These are phyloP conservation scores for Amoeboaphelidium protococcarum DNA, from an alignment of 371 early-diverging fungal species.

Conservation along the genomic window DNA sequence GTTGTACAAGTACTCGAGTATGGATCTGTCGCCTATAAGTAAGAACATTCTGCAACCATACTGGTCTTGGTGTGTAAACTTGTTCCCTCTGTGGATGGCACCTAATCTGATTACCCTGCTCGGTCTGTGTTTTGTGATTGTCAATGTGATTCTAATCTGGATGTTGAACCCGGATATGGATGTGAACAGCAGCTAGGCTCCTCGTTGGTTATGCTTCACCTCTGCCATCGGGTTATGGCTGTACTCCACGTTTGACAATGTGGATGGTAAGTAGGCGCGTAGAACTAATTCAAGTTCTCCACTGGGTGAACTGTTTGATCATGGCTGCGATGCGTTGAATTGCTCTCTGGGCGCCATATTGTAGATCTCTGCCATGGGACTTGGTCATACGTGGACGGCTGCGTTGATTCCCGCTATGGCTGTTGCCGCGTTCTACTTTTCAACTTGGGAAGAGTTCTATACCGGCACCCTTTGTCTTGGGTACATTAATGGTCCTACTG, in stretches of 20 bases:
- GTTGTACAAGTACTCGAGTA: slow-evolving; percentile 47
- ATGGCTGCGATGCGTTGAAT: slow-evolving; percentile 6
- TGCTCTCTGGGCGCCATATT: not conserved
- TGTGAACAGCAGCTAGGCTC: slow-evolving; percentile 37
- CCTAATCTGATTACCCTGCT: slow-evolving; percentile 90
- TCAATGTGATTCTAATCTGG: slow-evolving; percentile 34
- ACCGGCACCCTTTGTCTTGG: slow-evolving; percentile 74
- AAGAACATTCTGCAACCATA: slow-evolving; percentile 56
- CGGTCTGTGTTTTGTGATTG: slow-evolving; percentile 62
- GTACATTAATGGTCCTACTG: slow-evolving; percentile 81
- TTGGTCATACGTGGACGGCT: slow-evolving; percentile 21
- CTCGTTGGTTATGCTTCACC: slow-evolving; percentile 11
- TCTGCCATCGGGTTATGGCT: slow-evolving; percentile 68
- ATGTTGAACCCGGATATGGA: slow-evolving; percentile 40
- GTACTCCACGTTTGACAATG: slow-evolving; percentile 86
- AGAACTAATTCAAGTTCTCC: slow-evolving; percentile 75
- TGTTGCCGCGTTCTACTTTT: slow-evolving; percentile 54
- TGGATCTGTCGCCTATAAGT: slow-evolving; percentile 57
- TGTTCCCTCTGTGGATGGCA: slow-evolving; percentile 81
- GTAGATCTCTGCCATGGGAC: not conserved
- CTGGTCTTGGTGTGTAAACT: slow-evolving; percentile 58
- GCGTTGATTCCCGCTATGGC: slow-evolving; percentile 8
- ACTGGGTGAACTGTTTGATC: slow-evolving; percentile 74
- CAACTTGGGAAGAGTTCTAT: slow-evolving; percentile 87
- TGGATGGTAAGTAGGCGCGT: slow-evolving; percentile 96